phyloP scores from a whole-genome alignment of 495 filamentous ascomycete species.

The Annulohypoxylon nitens region DNA sequence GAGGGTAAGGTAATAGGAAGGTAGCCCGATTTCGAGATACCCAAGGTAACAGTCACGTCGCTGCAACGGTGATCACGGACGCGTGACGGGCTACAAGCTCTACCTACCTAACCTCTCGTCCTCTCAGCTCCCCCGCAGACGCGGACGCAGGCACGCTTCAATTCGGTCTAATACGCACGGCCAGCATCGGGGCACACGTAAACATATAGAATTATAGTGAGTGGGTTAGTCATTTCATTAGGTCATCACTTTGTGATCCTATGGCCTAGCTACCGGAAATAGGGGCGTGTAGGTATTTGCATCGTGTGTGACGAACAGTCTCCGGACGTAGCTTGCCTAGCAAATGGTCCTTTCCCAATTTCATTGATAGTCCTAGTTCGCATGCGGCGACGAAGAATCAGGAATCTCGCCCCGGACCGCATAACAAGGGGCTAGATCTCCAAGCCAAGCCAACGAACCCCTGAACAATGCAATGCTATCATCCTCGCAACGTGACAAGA shows the following conservation, averaged over 20 bases:
- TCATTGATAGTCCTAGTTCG: background rate
- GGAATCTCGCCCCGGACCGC: background rate
- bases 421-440: background rate
- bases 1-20: constrained; percentile 16
- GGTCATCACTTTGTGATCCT: constrained; percentile 7
- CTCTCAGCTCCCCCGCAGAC: background rate
- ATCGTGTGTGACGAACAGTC: background rate
- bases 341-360: background rate
- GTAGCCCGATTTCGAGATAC: background rate
- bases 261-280: background rate
- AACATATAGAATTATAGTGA: background rate
- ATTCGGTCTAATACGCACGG: constrained; percentile 6
- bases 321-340: background rate
- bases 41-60: constrained; percentile 24
- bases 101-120: no score
- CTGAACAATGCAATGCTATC: background rate
- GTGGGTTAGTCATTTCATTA: background rate
- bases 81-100: background rate
- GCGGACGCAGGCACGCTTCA: background rate
- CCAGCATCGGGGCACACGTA: background rate
- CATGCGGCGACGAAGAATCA: background rate
- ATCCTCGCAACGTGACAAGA: background rate
- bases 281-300: background rate
- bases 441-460: constrained; percentile 3
- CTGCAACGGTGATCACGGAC: constrained; percentile 29